Base-by-base conservation (phyloP, 768 basidiomycete genomes). In the Candolleomyces aberdarensis region DNA sequence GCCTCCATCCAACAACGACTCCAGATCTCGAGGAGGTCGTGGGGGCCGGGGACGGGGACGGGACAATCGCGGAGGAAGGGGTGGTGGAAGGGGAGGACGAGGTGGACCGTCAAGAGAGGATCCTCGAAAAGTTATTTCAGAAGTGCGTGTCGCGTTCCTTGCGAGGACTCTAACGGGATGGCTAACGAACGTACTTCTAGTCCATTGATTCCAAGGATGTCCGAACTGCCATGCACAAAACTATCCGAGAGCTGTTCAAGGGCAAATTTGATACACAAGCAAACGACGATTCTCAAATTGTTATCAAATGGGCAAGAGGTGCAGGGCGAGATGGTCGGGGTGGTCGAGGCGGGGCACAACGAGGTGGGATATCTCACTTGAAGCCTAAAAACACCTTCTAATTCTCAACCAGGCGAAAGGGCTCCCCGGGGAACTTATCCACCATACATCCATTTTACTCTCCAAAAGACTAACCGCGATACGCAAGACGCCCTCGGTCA, bases 401-500 rank as follows among this genome's bases (percentile, higher is more conserved):
- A n/a, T 32, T 13, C 4, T 56, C 10, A 0, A 22, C n/a, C 22
- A 56, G 62, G 77, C 20, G 78, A 78, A 56, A 81, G 82, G 46
- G 68, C 76, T 26, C 77, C 83, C 49, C 83, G 89, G 47, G 87
- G 87, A 22, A 83, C 80, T 22, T 90, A 85, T 64, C 91, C 91
- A 60, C 91, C 89, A 0, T 99, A 91, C 70, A 94, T 98, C 64
- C 95, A 98, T 70, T 97, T 98, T 72, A 97, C 93, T 1, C 76
- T 99, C 39, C 95, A 96, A 70, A 99, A 99, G 75, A 92, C 95
- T 20, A 99, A 99, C 70, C 88, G 97, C 48, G 97, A 99, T 69
- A 97, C 94, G 3, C 95, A 97, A 69, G 97, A 98, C 69, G 94
- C 93, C 1, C 84, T 99, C 20, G 80, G 85, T 1, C 81, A 96